Base-by-base conservation (phyloP, 805 yeast species). In the Groenewaldozyma tartarivorans region DNA sequence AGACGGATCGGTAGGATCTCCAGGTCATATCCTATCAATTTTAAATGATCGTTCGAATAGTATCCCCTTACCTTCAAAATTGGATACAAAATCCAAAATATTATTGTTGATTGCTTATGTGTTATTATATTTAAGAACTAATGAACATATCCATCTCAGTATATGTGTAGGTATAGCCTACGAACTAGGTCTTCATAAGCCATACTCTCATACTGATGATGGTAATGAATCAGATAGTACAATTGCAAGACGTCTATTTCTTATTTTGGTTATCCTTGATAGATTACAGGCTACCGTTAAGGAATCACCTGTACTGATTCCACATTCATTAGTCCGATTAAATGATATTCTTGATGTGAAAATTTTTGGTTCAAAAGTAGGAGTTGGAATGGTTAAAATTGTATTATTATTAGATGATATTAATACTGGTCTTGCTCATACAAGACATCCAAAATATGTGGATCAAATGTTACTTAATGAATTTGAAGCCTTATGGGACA, bases 141-240 rank as follows among this genome's bases (percentile, higher is more conserved):
- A 52, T 9, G 63, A 54, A 27, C 48, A 49, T 15, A 43, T 51
- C 24, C 59, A 64, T 60, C 52, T 65, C 5, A 66, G 66, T 2
- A 52, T 64, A 4, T 63, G 65, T 4, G 53, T 61, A n/a, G 52
- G 55, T n/a, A 41, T 53, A 18, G 51, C 55, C 7, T 48, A 48
- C 36, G 52, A 43, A 18, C 38, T 48, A 41, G 27, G 35, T n/a
- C 42, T 43, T 35, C 44, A 46, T 15, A 19, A 30, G 15, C 7
- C 17, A 11, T 7, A 15, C 34, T 29, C 17, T 13, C 9, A 27
- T 17, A 22, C 2, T n/a, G 2, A 21, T 3, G 40, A 18, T 21
- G 36, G 33, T 7, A 27, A 9, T 18, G 43, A 32, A 24, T 34
- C 15, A 4, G 40, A 35, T 20, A 37, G 35, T 29, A 26, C 7